Evolutionary conservation across 441 rosid genomes (phyloP), one percentile per base, ranked within the genome.

Genomic region (Raphanus hybrid): DNA sequence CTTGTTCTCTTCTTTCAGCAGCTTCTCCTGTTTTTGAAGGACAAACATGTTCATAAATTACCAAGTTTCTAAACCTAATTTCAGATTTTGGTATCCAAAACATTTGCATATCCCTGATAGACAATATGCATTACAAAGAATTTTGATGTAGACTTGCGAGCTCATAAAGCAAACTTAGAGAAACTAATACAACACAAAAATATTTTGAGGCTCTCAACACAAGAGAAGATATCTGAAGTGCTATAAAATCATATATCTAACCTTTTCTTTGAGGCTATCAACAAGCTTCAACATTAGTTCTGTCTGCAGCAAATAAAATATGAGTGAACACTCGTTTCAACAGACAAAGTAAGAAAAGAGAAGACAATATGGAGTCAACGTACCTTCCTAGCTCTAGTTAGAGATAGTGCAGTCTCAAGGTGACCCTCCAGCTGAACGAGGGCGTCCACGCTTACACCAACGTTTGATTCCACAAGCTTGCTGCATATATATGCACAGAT

Each of bases 301-400:
- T 1, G 75, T 74, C 82, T 79, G 68, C 54, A 69, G 20, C 70
- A 78, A 23, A 55, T 20, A 3, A 57, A 60, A 41, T 6, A 43
- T 23, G 71, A 58, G 45, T 3, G 50, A 34, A 34, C 39, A 34
- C 39, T 34, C 37, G 2, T 34, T 34, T 1, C 39, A 34, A 34
- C 39, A 34, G 6, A 34, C 8, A 43, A n/a, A 48, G 7, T 1
- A 9, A 12, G 12, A 50, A 37, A 39, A 27, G 2, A 62, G 52
- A 18, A 63, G 10, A 59, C 9, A 23, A 11, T 18, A 61, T 18
- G n/a, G 1, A 67, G 54, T 55, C 32, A 35, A 69, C 69, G 8
- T 43, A 79, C 82, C 82, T 79, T 79, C 78, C 41, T 79, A 34
- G 78, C 82, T 74, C 82, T 79, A n/a, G 75, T 69, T 20, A 74